A percentile compares a stretch with the other conserved stretches of the same genome.
Conservation (phyloP, 140 eudicot genomes). For the Stevia rebaudiana region DNA sequence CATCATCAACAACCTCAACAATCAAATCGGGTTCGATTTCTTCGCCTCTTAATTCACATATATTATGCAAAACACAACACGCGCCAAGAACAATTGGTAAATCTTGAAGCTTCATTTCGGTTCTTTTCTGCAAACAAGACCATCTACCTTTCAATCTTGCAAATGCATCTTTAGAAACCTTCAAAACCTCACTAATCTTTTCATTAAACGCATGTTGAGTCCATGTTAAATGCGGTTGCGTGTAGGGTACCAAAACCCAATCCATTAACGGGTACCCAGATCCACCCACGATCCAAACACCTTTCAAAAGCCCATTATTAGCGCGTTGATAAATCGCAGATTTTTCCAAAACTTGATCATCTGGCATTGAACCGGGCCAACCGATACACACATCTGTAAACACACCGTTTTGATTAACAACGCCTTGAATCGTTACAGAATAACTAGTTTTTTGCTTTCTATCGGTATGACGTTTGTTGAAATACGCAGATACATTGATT, state of each 20-base stretch:
- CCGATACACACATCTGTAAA: constrained; percentile 76
- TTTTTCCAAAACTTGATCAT: constrained; percentile 68
- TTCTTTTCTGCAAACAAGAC: constrained; percentile 74
- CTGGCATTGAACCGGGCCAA: constrained; percentile 79
- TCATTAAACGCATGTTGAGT: constrained; percentile 75
- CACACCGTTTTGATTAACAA: constrained; percentile 58
- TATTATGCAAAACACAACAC: constrained; percentile 77
- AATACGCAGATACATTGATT: constrained; percentile 67
- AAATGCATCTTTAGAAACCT: constrained; percentile 52
- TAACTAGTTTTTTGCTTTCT: constrained; percentile 73
- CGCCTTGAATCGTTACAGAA: constrained; percentile 76
- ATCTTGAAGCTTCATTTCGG: constrained; percentile 76
- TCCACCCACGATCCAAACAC: constrained; percentile 64
- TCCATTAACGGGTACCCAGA: constrained; percentile 71
- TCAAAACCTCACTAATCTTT: constrained; percentile 51
- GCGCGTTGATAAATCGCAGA: constrained; percentile 68
- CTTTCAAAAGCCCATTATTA: constrained; percentile 49
- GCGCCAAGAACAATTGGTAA: constrained; percentile 78
- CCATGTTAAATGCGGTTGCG: constrained; percentile 67
- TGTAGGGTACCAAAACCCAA: constrained; percentile 70
- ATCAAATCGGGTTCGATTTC: constrained; percentile 38
- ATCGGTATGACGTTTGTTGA: constrained; percentile 59
- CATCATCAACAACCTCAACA: constrained; percentile 59
- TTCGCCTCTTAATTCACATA: constrained; percentile 65
- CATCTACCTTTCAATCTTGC: constrained; percentile 67